A percentile compares a stretch with the other conserved stretches of the same genome.
phyloP scores from a whole-genome alignment of 306 rosid species.

The Styphnolobium japonicum region DNA sequence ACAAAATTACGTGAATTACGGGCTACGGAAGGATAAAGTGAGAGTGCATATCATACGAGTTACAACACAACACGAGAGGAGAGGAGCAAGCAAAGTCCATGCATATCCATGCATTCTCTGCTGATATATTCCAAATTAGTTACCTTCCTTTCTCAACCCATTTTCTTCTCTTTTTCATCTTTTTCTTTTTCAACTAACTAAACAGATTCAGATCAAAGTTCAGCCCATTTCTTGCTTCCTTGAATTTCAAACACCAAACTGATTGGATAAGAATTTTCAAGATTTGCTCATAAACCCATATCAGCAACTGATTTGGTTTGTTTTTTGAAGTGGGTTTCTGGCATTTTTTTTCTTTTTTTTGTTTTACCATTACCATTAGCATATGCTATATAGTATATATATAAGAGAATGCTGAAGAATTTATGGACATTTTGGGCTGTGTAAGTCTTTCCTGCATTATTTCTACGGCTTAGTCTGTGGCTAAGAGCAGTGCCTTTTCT shows the following conservation, averaged over 20 bases:
- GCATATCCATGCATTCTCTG: background rate
- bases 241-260: background rate
- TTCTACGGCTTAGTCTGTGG: background rate
- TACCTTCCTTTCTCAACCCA: background rate
- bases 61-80: background rate
- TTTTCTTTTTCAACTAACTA: background rate
- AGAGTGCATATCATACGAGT: too few relatives aligned
- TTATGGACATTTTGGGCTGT: background rate
- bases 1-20: too few relatives aligned
- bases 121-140: background rate
- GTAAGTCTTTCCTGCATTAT: background rate
- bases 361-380: background rate
- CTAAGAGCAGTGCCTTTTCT: background rate
- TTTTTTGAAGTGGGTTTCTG: background rate
- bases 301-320: background rate
- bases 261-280: background rate
- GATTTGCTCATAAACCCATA: background rate
- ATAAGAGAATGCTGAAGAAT: background rate
- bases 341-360: background rate
- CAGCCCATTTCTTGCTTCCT: background rate
- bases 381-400: background rate
- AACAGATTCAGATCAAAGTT: background rate
- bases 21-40: too few relatives aligned
- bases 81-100: background rate
- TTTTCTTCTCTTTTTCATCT: background rate